These are phyloP conservation scores for Aspergillus heteromorphus DNA, from an alignment of 495 filamentous ascomycete genomes.

Conservation along the genomic window DNA sequence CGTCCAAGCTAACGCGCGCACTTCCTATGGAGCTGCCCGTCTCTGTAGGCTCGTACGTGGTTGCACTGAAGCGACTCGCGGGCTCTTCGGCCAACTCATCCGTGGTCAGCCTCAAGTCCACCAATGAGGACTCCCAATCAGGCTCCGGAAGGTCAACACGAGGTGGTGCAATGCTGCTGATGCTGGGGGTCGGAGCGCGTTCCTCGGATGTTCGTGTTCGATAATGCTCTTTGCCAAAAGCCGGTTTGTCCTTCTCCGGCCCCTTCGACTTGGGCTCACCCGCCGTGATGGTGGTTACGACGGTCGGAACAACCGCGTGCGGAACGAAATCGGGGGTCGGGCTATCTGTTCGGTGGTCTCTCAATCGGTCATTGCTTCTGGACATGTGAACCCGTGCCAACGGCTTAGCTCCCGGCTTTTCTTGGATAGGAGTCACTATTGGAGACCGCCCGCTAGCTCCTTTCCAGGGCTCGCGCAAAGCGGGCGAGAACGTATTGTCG, in stretches of 20 bases:
- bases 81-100: constrained; percentile 35
- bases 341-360: neutral
- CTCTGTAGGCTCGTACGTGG: constrained; percentile 60
- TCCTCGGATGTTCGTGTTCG: constrained; percentile 8
- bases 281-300: constrained; percentile 37
- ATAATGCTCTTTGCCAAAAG: constrained; percentile 1
- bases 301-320: constrained; percentile 25
- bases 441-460: constrained; percentile 44
- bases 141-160: constrained; percentile 19
- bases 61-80: constrained; percentile 66
- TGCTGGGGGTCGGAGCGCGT: constrained; percentile 6
- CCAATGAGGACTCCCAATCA: constrained; percentile 18
- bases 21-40: constrained; percentile 32
- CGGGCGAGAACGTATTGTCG: constrained; percentile 18
- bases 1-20: constrained; percentile 36
- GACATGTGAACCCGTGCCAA: constrained; percentile 20
- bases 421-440: constrained; percentile 32
- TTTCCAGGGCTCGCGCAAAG: constrained; percentile 44
- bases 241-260: constrained; percentile 12
- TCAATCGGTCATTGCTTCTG: constrained; percentile 13
- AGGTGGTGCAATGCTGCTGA: constrained; percentile 16
- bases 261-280: constrained; percentile 19
- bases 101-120: constrained; percentile 24
- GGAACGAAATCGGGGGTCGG: constrained; percentile 7
- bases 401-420: constrained; percentile 20